Conservation (phyloP, 2,329 filamentous ascomycete species). For the Sporothrix curviconia region DNA sequence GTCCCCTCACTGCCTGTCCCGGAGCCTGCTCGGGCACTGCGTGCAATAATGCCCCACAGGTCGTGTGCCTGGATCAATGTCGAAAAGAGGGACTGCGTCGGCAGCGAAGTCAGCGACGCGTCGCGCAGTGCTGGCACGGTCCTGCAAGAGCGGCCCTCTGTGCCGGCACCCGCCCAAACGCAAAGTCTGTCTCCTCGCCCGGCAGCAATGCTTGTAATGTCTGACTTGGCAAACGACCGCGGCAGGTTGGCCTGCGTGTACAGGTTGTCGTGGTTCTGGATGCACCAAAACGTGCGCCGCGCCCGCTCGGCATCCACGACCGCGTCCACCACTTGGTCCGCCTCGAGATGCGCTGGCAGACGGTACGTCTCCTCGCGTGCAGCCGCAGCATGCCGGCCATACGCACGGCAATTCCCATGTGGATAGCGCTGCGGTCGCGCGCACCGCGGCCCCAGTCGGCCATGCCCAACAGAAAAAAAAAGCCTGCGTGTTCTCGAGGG, state of each 20-base stretch:
- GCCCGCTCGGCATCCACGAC: slow-evolving; percentile 48
- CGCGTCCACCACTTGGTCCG: slow-evolving; percentile 26
- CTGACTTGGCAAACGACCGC: slow-evolving; percentile 42
- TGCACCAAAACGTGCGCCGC: slow-evolving; percentile 50
- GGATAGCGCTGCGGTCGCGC: slow-evolving; percentile 32
- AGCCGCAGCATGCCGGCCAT: slow-evolving; percentile 49
- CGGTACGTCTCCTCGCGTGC: slow-evolving; percentile 49
- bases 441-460: slow-evolving; percentile 50
- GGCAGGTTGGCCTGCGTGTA: slow-evolving; percentile 46
- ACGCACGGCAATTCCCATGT: slow-evolving; percentile 48
- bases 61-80: slow-evolving; percentile 48
- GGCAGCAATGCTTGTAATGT: slow-evolving; percentile 51
- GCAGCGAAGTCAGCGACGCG: slow-evolving; percentile 36
- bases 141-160: slow-evolving; percentile 48
- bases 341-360: slow-evolving; percentile 17
- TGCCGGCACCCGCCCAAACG: slow-evolving; percentile 37
- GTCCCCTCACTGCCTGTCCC: not conserved
- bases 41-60: slow-evolving; percentile 46
- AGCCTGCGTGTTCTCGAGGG: slow-evolving; percentile 43
- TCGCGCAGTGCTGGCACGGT: slow-evolving; percentile 43
- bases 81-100: slow-evolving; percentile 46
- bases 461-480: slow-evolving; percentile 50
- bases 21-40: slow-evolving; percentile 29
- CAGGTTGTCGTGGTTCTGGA: slow-evolving; percentile 51
- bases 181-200: slow-evolving; percentile 46